These are phyloP conservation scores for Astragalus glycyphyllos DNA, from an alignment of 306 rosid species.

Conservation along the genomic window DNA sequence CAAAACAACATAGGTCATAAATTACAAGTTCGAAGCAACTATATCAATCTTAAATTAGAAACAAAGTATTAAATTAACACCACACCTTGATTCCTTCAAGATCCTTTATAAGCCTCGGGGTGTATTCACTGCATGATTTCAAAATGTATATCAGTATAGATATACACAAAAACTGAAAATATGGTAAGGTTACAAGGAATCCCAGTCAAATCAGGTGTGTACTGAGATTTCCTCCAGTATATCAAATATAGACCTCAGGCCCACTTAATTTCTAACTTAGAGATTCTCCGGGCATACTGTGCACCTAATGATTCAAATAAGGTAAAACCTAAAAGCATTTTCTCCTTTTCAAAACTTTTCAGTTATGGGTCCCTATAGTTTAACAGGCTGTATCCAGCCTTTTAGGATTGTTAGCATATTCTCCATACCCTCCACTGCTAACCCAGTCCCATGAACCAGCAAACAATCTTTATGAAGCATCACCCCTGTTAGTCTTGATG, in stretches of 20 bases:
- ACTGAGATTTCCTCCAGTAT: background rate
- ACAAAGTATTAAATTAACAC: conserved; percentile 42
- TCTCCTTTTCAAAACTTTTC: background rate
- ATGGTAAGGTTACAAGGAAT: conserved; percentile 32
- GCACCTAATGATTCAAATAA: background rate
- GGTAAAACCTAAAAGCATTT: background rate
- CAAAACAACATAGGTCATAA: conserved; percentile 28
- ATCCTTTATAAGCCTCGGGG: conserved; percentile 90
- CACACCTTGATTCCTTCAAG: conserved; percentile 90
- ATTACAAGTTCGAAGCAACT: conserved; percentile 26
- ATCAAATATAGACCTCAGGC: conserved; percentile 10
- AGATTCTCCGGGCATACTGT: background rate
- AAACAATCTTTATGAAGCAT: too few species aligned
- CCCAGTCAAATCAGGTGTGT: background rate
- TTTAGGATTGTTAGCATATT: background rate
- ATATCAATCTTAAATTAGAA: conserved; percentile 33
- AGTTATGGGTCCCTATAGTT: background rate
- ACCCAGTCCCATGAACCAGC: too few species aligned
- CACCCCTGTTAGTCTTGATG: too few species aligned
- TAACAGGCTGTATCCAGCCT: background rate
- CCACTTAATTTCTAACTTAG: background rate
- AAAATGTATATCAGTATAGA: conserved; percentile 27
- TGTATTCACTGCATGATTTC: conserved; percentile 74
- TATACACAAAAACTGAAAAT: conserved; percentile 12
- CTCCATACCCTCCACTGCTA: background rate